Evolutionary conservation across 805 yeast genomes (phyloP).

Genomic region (Candida nonsorbophila): DNA sequence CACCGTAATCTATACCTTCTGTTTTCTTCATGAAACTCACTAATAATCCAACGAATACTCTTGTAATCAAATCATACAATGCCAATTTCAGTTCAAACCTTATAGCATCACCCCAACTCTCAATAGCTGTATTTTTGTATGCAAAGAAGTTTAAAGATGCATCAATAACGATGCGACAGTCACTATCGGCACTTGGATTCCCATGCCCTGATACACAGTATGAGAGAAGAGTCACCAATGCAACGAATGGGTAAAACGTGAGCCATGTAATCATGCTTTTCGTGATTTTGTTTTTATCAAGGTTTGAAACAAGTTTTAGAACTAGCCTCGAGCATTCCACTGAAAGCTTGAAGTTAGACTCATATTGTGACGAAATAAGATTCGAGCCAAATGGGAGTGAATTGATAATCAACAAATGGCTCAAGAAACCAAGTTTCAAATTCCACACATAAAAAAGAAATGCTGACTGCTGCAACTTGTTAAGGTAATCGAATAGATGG

Average conservation of each 20-base stretch:
- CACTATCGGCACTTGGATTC: slow-evolving; percentile 11
- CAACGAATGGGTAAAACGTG: slow-evolving; percentile 16
- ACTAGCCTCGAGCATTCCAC: slow-evolving; percentile 24
- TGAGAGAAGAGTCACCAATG: slow-evolving; percentile 18
- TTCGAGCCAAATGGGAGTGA: slow-evolving; percentile 22
- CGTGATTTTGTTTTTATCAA: slow-evolving; percentile 9
- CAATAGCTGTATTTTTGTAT: slow-evolving; percentile 1
- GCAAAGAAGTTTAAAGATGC: slow-evolving; percentile 10
- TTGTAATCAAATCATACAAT: slow-evolving; percentile 12
- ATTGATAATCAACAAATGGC: slow-evolving; percentile 21
- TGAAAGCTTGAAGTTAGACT: slow-evolving; percentile 11
- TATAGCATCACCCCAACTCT: slow-evolving; percentile 1
- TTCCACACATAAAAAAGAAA: slow-evolving; percentile 11
- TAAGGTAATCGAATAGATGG: too few relatives aligned
- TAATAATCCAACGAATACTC: slow-evolving; percentile 19
- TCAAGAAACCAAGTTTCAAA: slow-evolving; percentile 16
- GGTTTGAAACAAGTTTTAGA: slow-evolving; percentile 11
- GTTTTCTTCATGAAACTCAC: slow-evolving; percentile 12
- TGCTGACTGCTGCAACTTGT: too few relatives aligned
- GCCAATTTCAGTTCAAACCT: slow-evolving; percentile 9
- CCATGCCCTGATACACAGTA: slow-evolving; percentile 15
- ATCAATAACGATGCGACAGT: slow-evolving; percentile 17
- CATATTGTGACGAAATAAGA: too few relatives aligned
- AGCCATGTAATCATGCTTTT: slow-evolving; percentile 14
- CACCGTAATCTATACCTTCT: slow-evolving; percentile 8